phyloP scores from a whole-genome alignment of 306 rosid genomes.

The Glycyrrhiza uralensis region DNA sequence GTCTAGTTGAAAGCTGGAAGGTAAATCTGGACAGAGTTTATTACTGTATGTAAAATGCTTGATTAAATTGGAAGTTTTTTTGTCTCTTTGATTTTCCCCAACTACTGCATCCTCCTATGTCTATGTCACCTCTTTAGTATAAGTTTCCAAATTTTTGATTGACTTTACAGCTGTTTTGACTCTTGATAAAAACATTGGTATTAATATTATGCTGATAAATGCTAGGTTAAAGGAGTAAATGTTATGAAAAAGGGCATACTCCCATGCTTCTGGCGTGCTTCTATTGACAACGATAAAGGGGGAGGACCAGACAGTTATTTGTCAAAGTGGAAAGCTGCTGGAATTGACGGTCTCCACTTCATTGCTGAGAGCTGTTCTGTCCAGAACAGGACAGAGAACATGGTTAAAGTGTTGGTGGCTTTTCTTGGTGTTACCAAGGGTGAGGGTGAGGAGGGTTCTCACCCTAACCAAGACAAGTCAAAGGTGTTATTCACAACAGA shows the following conservation, averaged over 20 bases:
- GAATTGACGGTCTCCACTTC: conserved; percentile 55
- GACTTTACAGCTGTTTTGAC: neutral
- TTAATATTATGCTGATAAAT: conserved; percentile 24
- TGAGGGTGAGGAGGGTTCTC: conserved; percentile 28
- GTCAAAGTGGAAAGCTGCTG: conserved; percentile 77
- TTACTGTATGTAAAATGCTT: neutral
- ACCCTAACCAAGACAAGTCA: too few relatives aligned
- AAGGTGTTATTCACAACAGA: conserved; percentile 49
- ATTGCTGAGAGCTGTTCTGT: conserved; percentile 58
- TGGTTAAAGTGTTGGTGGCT: conserved; percentile 44
- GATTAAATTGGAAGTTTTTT: neutral
- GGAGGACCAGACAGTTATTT: conserved; percentile 63
- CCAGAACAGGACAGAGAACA: conserved; percentile 32
- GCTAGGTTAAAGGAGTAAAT: conserved; percentile 66
- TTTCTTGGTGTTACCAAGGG: conserved; percentile 52
- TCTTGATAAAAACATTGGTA: neutral
- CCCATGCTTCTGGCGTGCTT: conserved; percentile 95
- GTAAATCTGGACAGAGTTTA: conserved; percentile 32
- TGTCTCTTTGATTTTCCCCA: neutral
- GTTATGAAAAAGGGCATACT: conserved; percentile 63
- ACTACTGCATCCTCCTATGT: too few relatives aligned
- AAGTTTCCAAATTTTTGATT: conserved; percentile 9
- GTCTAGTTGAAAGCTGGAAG: conserved; percentile 86
- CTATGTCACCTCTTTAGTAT: neutral
- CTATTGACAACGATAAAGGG: conserved; percentile 90